Percentiles rank a stretch among this genome's conserved stretches.
These are phyloP conservation scores for Fraxinus cuspidata DNA, from an alignment of 257 asterid genomes.

Conservation along the genomic window DNA sequence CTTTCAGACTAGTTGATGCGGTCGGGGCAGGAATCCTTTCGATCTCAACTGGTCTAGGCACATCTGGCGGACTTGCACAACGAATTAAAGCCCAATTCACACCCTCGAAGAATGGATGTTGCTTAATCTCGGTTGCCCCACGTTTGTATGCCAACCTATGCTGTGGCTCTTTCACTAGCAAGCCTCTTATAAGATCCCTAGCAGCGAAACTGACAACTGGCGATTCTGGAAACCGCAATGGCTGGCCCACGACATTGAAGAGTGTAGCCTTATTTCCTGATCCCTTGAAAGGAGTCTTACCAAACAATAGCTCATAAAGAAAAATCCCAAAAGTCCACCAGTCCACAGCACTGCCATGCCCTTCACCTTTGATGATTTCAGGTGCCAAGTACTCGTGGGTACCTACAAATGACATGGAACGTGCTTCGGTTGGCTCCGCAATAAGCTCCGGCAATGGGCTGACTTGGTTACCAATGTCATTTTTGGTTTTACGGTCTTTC, in stretches of 20 bases:
- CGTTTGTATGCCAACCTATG: conserved; percentile 66
- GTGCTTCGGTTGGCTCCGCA: conserved; percentile 72
- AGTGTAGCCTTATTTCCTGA: conserved; percentile 69
- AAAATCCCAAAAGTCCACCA: conserved; percentile 80
- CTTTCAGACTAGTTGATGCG: conserved; percentile 39
- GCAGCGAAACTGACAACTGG: conserved; percentile 72
- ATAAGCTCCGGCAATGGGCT: conserved; percentile 66
- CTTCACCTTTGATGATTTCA: conserved; percentile 66
- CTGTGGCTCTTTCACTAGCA: conserved; percentile 69
- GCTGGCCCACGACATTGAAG: conserved; percentile 68
- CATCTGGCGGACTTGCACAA: conserved; percentile 69
- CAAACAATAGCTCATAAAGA: conserved; percentile 59
- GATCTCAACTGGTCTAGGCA: conserved; percentile 58
- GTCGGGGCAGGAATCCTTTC: conserved; percentile 49
- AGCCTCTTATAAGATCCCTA: conserved; percentile 62
- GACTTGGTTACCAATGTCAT: conserved; percentile 60
- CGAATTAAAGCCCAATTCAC: conserved; percentile 78
- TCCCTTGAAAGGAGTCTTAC: conserved; percentile 74
- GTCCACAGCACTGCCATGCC: conserved; percentile 78
- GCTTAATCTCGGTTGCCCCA: conserved; percentile 69
- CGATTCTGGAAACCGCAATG: conserved; percentile 66
- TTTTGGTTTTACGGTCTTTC: conserved; percentile 62
- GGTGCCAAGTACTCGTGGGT: conserved; percentile 75
- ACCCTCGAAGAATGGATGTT: conserved; percentile 76
- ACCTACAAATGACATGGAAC: conserved; percentile 73